These are phyloP conservation scores for Gossypium bickii DNA, from an alignment of 345 rosid genomes.

Conservation along the genomic window DNA sequence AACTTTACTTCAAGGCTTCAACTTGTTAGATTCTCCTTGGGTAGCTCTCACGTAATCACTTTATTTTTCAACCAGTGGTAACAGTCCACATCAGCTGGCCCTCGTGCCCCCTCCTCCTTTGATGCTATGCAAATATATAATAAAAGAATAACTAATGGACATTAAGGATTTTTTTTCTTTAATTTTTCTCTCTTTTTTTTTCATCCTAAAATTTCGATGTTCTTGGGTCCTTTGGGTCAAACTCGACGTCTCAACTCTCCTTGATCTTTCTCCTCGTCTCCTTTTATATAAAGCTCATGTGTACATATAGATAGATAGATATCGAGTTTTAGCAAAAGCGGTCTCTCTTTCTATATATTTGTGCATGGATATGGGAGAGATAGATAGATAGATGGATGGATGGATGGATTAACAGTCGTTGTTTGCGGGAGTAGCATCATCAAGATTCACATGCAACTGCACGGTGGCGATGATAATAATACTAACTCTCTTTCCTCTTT, in stretches of 20 bases:
- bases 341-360: neutral
- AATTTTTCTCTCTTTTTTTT: neutral
- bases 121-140: constrained; percentile 9
- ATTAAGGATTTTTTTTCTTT: too few species aligned
- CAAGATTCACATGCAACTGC: constrained; percentile 87
- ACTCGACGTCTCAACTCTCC: neutral
- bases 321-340: neutral
- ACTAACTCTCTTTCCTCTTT: neutral
- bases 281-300: neutral
- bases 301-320: neutral
- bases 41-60: constrained; percentile 19
- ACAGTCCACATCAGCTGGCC: constrained; percentile 26
- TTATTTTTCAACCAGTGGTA: constrained; percentile 23
- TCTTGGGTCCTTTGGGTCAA: neutral
- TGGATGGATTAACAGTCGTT: constrained; percentile 45
- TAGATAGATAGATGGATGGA: neutral
- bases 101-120: constrained; percentile 12
- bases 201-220: neutral
- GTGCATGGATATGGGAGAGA: constrained; percentile 16
- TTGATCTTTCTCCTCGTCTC: neutral
- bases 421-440: constrained; percentile 84
- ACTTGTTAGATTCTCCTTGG: constrained; percentile 20
- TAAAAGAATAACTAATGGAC: too few species aligned
- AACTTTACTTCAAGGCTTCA: neutral
- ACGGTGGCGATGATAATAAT: constrained; percentile 18